A percentile compares a stretch with the other conserved stretches of the same genome.
Evolutionary conservation across 495 filamentous ascomycete genomes (phyloP).

Genomic region (Podospora pseudocomata): DNA sequence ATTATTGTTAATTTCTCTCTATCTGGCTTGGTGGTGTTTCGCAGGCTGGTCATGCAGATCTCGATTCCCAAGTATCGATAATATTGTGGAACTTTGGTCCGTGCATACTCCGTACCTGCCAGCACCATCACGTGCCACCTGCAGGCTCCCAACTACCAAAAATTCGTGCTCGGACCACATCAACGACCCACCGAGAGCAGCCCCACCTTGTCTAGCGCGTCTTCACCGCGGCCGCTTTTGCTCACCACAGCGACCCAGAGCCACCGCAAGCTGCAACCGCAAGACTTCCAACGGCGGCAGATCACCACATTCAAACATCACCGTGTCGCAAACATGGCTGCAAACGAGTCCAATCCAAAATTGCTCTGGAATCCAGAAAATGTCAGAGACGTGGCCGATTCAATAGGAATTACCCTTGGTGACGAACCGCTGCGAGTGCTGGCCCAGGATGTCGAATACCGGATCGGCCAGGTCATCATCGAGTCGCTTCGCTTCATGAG

Average conservation of each 20-base stretch:
- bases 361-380: constrained; percentile 94
- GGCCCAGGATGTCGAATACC: constrained; percentile 90
- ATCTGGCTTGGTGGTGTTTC: not conserved
- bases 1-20: not conserved
- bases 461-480: constrained; percentile 83
- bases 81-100: not conserved
- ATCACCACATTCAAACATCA: not conserved
- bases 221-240: not conserved
- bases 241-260: not conserved
- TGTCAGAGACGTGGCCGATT: constrained; percentile 90
- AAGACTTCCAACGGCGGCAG: not conserved
- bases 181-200: not conserved
- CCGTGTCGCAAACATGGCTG: constrained; percentile 22
- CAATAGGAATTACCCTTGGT: constrained; percentile 77
- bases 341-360: constrained; percentile 30
- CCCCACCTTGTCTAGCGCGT: not conserved
- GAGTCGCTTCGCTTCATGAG: constrained; percentile 96
- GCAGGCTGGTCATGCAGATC: not conserved
- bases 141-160: not conserved
- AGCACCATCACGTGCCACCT: not conserved
- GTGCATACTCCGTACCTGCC: not conserved
- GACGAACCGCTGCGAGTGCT: constrained; percentile 82
- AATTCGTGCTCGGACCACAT: not conserved
- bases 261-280: not conserved
- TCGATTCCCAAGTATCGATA: not conserved